phyloP scores from a whole-genome alignment of 2,329 filamentous ascomycete species.

The Colletotrichum theobromicola region DNA sequence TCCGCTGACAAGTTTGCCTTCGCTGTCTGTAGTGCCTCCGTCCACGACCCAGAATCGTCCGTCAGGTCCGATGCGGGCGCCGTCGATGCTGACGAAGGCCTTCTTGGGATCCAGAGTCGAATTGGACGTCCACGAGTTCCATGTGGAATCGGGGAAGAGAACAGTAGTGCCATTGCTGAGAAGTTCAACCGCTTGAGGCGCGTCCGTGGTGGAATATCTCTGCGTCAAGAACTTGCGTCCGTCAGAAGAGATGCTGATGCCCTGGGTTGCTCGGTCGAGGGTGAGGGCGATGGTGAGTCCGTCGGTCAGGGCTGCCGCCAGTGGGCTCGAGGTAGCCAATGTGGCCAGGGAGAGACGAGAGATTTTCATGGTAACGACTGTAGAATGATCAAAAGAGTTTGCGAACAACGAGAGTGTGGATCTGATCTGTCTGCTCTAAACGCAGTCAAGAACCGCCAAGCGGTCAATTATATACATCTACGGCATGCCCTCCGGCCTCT shows the following conservation, averaged over 20 bases:
- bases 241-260: neutral
- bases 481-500: neutral
- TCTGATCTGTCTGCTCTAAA: neutral
- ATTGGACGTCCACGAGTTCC: neutral
- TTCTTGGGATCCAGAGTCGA: neutral
- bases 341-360: neutral
- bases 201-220: neutral
- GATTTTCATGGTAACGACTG: neutral
- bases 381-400: neutral
- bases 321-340: neutral
- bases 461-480: neutral
- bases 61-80: neutral
- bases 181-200: neutral
- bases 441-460: neutral
- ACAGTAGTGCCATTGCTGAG: neutral
- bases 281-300: neutral
- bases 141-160: neutral
- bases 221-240: neutral
- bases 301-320: neutral
- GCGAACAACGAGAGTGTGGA: fast-evolving
- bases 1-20: neutral
- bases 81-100: neutral
- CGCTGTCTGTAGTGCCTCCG: neutral
- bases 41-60: conserved; percentile 4
- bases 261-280: neutral